These are phyloP conservation scores for Pseudocercospora cruenta DNA, from an alignment of 2,329 filamentous ascomycete genomes.

Conservation along the genomic window DNA sequence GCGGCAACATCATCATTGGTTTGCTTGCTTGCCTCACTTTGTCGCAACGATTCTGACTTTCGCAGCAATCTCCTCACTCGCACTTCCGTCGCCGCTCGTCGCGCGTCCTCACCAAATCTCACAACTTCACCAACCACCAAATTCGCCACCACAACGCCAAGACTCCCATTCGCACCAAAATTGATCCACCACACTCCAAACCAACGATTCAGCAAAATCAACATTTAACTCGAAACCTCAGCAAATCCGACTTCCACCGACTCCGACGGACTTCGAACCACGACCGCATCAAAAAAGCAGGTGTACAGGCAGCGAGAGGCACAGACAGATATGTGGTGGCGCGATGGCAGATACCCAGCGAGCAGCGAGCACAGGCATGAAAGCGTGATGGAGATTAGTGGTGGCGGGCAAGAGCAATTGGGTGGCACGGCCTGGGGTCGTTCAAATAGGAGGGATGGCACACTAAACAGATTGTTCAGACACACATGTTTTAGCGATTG, in stretches of 20 bases:
- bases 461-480: background rate
- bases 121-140: background rate
- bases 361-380: background rate
- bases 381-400: background rate
- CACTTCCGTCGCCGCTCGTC: too few relatives aligned
- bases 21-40: background rate
- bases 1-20: background rate
- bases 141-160: background rate
- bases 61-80: background rate
- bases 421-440: background rate
- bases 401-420: background rate
- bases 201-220: background rate
- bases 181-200: too few relatives aligned
- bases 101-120: background rate
- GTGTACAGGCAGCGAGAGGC: background rate
- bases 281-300: background rate
- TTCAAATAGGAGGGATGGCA: background rate
- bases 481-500: background rate
- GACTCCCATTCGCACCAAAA: background rate
- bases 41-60: background rate
- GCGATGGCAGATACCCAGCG: background rate
- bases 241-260: background rate
- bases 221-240: background rate
- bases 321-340: background rate
- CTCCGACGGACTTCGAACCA: background rate